Conservation (phyloP, 148 eudicot genomes). For the Camellia granthamiana region DNA sequence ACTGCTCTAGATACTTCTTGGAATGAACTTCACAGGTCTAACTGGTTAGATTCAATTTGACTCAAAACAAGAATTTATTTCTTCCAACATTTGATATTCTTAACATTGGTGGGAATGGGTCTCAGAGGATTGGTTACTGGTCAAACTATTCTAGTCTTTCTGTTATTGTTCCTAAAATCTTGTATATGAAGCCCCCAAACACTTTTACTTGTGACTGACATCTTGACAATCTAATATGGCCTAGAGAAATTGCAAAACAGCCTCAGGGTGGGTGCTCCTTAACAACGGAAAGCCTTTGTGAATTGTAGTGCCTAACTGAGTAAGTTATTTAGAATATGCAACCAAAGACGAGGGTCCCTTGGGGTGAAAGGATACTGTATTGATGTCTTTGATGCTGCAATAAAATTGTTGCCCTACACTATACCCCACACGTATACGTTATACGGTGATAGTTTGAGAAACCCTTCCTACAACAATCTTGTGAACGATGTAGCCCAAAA, state of each 20-base stretch:
- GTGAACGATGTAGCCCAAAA: conserved; percentile 57
- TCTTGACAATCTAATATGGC: conserved; percentile 70
- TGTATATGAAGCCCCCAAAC: conserved; percentile 14
- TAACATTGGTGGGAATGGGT: conserved; percentile 62
- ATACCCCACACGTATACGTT: conserved; percentile 52
- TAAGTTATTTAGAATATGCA: conserved; percentile 52
- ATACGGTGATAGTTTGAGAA: conserved; percentile 17
- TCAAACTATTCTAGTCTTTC: too few relatives aligned
- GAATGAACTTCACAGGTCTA: conserved; percentile 49
- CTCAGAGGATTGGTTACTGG: too few relatives aligned
- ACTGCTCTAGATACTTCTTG: conserved; percentile 43
- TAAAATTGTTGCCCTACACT: conserved; percentile 66
- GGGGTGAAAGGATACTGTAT: conserved; percentile 79
- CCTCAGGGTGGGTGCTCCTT: conserved; percentile 92
- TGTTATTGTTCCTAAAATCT: too few relatives aligned
- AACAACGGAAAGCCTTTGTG: conserved; percentile 68
- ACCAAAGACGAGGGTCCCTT: conserved; percentile 49
- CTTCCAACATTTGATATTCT: conserved; percentile 59
- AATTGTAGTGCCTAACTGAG: conserved; percentile 73
- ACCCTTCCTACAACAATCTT: conserved; percentile 52
- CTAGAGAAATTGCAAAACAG: conserved; percentile 52
- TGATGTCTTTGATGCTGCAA: conserved; percentile 88
- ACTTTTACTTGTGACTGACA: conserved; percentile 36
- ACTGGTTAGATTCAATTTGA: conserved; percentile 59
- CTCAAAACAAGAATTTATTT: conserved; percentile 46